A percentile compares a stretch with the other conserved stretches of the same genome.
phyloP scores from a whole-genome alignment of 2,329 filamentous ascomycete genomes.

The Remersonia thermophila region DNA sequence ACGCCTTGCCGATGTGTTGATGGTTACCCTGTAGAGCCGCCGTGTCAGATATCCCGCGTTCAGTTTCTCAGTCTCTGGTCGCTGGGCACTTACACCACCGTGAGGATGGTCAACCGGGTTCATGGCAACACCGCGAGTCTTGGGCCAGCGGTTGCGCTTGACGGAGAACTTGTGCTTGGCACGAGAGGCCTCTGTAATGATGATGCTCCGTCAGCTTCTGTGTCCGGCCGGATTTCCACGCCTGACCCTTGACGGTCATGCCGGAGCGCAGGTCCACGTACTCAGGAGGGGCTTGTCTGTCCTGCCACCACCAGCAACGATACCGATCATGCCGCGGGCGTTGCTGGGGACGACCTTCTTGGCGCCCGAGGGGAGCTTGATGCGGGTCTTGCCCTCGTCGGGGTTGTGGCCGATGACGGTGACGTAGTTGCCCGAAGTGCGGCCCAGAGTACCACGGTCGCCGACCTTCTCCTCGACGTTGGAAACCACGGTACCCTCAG shows the following conservation, averaged over 20 bases:
- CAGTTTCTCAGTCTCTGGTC: not conserved
- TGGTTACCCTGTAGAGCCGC: conserved; percentile 68
- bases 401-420: conserved; percentile 96
- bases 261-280: conserved; percentile 38
- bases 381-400: conserved; percentile 97
- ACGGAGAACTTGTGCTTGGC: conserved; percentile 99
- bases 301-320: conserved; percentile 97
- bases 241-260: conserved; percentile 1
- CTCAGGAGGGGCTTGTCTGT: conserved; percentile 99
- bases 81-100: conserved; percentile 58
- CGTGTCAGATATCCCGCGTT: conserved; percentile 28
- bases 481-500: conserved; percentile 97
- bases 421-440: conserved; percentile 98
- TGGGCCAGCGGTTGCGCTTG: conserved; percentile 99
- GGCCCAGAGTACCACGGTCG: conserved; percentile 90
- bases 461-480: conserved; percentile 99
- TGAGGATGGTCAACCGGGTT: conserved; percentile 99
- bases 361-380: conserved; percentile 97
- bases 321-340: conserved; percentile 97
- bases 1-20: conserved; percentile 99
- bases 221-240: conserved; percentile 11
- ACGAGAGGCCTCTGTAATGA: conserved; percentile 75
- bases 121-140: conserved; percentile 99
- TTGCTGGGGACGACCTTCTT: conserved; percentile 97
- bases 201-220: conserved; percentile 26